These are phyloP conservation scores for Tephrocybe sp. DNA, from an alignment of 768 basidiomycete species.

Conservation along the genomic window DNA sequence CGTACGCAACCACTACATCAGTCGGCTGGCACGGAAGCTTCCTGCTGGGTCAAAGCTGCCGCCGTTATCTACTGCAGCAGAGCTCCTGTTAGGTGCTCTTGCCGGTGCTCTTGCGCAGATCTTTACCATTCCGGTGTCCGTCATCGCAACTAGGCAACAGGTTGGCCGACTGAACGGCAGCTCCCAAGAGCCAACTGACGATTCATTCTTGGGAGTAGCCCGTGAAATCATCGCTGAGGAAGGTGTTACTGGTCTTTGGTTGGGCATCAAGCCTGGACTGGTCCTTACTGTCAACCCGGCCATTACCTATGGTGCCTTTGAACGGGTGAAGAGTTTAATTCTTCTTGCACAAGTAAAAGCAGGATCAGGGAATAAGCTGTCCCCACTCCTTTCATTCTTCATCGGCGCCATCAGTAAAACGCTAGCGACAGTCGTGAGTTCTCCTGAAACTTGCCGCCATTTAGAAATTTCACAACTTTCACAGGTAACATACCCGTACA, in stretches of 20 bases:
- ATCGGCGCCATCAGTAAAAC: constrained; percentile 95
- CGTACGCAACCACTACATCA: constrained; percentile 81
- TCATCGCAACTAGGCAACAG: constrained; percentile 97
- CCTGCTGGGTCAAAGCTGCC: constrained; percentile 62
- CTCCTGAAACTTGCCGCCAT: background rate
- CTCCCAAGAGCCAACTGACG: constrained; percentile 40
- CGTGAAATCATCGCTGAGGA: constrained; percentile 88
- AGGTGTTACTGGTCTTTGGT: constrained; percentile 86
- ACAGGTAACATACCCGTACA: constrained; percentile 93
- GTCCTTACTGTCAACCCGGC: constrained; percentile 98
- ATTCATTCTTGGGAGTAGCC: constrained; percentile 79
- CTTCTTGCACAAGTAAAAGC: constrained; percentile 53
- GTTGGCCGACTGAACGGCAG: constrained; percentile 50
- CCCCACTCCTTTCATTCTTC: constrained; percentile 76
- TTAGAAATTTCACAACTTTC: background rate
- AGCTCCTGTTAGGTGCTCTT: constrained; percentile 84
- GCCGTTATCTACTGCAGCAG: constrained; percentile 70
- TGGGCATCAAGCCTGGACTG: constrained; percentile 87
- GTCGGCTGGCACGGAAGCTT: constrained; percentile 58
- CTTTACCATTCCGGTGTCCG: constrained; percentile 97
- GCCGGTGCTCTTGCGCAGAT: constrained; percentile 96
- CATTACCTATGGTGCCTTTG: constrained; percentile 95
- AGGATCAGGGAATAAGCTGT: constrained; percentile 56
- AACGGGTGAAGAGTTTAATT: constrained; percentile 80
- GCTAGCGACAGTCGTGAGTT: constrained; percentile 87